Evolutionary conservation across 2,329 filamentous ascomycete genomes (phyloP), one percentile per base, ranked within the genome.

Genomic region (Botrytis tulipae): DNA sequence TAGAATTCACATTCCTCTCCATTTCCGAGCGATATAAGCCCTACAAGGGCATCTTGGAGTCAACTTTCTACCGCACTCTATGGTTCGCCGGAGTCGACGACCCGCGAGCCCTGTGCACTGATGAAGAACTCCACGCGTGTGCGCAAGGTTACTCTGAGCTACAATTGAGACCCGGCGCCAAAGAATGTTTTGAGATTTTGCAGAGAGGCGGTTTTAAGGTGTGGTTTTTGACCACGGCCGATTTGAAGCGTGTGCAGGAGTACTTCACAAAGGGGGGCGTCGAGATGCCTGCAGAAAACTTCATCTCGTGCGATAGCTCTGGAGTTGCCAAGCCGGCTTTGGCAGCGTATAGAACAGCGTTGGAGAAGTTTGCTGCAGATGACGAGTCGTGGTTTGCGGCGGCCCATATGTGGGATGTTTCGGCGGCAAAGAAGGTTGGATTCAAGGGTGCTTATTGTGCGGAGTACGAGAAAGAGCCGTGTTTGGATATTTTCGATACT

Each of bases 391-490:
- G 87, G 87, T 89, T 88, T 79, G 87, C 86, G 0, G 87, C 88
- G 1, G 87, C 87, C 35, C 88, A 89, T 80, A 86, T 87, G 83
- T 89, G 87, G 88, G 87, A 90, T 81, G 87, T 87, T 1, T 83
- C 83, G 29, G 86, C 86, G 5, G 87, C 87, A 14, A 83, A 82
- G 66, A 83, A 82, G 72, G 83, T 83, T n/a, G 86, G 83, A 54
- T 76, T 89, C 78, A 84, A 83, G 70, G 86, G 85, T 12, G 87
- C 87, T 0, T 89, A 87, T 79, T 87, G 85, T 75, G 83, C 84
- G 2, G 82, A 86, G 0, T 86, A 84, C 76, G 87, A 89, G 77
- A 84, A 85, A 73, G 87, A 89, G 76, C 80, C 83, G 9, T 85
- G 84, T 68, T 78, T 80, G 10, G 85, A 87, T 68, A 79, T 89